These are phyloP conservation scores for Cercospora berteroae DNA, from an alignment of 2,329 filamentous ascomycete genomes.

Conservation along the genomic window DNA sequence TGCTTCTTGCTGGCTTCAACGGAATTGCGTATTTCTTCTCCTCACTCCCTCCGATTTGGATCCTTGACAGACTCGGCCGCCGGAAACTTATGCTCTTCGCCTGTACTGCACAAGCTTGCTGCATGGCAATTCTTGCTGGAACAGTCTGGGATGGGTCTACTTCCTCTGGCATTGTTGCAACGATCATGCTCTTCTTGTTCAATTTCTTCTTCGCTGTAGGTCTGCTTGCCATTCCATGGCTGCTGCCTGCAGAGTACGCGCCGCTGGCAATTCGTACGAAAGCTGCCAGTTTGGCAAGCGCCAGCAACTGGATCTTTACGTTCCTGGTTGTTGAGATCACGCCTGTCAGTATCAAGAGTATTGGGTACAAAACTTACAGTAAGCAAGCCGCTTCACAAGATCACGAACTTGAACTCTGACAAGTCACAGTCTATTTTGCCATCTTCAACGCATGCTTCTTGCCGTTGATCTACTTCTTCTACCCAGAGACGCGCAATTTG, in stretches of 20 bases:
- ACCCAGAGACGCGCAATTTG: constrained; percentile 43
- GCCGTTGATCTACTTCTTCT: constrained; percentile 61
- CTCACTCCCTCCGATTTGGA: constrained; percentile 41
- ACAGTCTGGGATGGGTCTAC: constrained; percentile 44
- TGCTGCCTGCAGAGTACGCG: constrained; percentile 93
- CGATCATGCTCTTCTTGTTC: constrained; percentile 43
- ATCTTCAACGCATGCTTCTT: constrained; percentile 53
- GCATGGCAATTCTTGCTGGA: constrained; percentile 50
- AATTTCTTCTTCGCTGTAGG: constrained; percentile 37
- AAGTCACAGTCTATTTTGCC: constrained; percentile 44
- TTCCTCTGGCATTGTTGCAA: constrained; percentile 44
- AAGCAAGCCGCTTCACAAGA: neutral
- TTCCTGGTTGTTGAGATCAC: constrained; percentile 42
- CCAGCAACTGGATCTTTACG: constrained; percentile 40
- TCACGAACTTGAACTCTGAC: neutral
- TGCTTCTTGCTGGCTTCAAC: constrained; percentile 49
- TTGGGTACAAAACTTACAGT: constrained; percentile 38
- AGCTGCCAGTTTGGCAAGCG: constrained; percentile 88
- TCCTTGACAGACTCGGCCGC: constrained; percentile 58
- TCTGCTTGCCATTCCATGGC: constrained; percentile 74
- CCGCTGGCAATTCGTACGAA: constrained; percentile 93
- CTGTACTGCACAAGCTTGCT: constrained; percentile 35
- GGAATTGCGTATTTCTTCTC: constrained; percentile 47
- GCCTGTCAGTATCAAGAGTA: constrained; percentile 39
- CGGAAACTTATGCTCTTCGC: constrained; percentile 43